Percentiles rank a stretch among this genome's conserved stretches.
Evolutionary conservation across 2,329 filamentous ascomycete genomes (phyloP).

Genomic region (Alternaria sp.): DNA sequence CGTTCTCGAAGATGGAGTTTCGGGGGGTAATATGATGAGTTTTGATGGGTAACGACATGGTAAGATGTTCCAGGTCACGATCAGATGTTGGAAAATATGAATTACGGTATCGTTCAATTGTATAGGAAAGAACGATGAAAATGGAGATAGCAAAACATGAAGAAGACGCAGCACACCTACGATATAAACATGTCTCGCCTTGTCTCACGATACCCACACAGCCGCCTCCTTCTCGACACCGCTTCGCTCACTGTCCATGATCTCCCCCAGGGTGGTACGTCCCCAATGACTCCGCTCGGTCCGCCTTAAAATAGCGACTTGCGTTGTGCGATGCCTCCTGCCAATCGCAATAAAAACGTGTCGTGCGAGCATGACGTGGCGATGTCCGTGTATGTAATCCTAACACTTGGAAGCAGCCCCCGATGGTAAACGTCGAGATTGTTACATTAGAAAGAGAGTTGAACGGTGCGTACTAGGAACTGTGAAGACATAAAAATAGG

Average conservation of each 20-base stretch:
- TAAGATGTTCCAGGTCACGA: neutral
- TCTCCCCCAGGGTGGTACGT: neutral
- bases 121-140: neutral
- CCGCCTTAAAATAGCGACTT: constrained; percentile 2
- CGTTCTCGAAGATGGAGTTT: constrained; percentile 8
- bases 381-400: neutral
- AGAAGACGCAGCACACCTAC: neutral
- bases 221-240: neutral
- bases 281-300: neutral
- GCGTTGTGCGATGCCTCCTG: neutral
- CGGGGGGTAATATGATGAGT: neutral
- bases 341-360: constrained; percentile 1
- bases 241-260: neutral
- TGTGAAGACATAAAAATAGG: neutral
- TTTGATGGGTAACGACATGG: neutral
- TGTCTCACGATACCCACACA: neutral
- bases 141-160: neutral
- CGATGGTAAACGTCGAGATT: neutral
- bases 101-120: neutral
- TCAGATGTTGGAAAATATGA: neutral
- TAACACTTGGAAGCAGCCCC: neutral
- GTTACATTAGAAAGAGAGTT: neutral
- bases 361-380: neutral
- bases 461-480: neutral
- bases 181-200: neutral